Percentiles rank a stretch among this genome's conserved stretches.
Evolutionary conservation across 2,329 filamentous ascomycete genomes (phyloP).

Genomic region (Pyricularia sp.): DNA sequence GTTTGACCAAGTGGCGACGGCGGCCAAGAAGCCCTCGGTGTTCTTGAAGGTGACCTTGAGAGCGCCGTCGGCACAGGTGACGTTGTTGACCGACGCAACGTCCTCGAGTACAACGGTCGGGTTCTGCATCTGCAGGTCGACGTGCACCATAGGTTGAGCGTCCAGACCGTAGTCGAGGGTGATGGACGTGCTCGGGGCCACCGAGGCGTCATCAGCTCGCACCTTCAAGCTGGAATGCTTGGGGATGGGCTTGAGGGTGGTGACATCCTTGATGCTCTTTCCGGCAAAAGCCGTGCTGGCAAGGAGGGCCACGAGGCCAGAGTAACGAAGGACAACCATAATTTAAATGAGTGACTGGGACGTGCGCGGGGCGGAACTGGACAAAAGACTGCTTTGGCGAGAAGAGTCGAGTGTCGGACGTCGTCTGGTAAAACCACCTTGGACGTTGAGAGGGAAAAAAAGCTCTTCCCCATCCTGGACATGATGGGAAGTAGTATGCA

Average conservation of each 20-base stretch:
- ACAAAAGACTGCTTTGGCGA: not conserved
- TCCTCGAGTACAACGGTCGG: conserved; percentile 22
- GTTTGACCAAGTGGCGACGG: conserved; percentile 16
- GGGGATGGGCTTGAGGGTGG: conserved; percentile 6
- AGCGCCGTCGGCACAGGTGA: conserved; percentile 17
- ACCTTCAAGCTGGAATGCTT: not conserved
- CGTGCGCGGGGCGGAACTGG: not conserved
- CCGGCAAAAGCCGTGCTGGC: not conserved
- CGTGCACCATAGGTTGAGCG: conserved; percentile 10
- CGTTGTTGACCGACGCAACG: conserved; percentile 18
- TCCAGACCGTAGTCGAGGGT: conserved; percentile 9
- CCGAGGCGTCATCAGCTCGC: not conserved
- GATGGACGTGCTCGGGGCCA: conserved; percentile 5
- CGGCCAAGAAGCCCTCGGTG: conserved; percentile 14
- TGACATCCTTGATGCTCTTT: not conserved
- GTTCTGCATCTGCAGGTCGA: conserved; percentile 17
- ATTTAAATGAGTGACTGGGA: too few relatives aligned
- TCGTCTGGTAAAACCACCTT: not conserved
- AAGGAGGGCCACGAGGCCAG: conserved; percentile 4
- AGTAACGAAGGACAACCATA: not conserved
- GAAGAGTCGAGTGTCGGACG: not conserved
- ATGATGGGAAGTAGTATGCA: not conserved
- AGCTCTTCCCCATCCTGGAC: not conserved
- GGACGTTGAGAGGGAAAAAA: not conserved
- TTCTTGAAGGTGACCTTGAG: conserved; percentile 19